Evolutionary conservation across 306 rosid genomes (phyloP).

Genomic region (Citrullus amarus): DNA sequence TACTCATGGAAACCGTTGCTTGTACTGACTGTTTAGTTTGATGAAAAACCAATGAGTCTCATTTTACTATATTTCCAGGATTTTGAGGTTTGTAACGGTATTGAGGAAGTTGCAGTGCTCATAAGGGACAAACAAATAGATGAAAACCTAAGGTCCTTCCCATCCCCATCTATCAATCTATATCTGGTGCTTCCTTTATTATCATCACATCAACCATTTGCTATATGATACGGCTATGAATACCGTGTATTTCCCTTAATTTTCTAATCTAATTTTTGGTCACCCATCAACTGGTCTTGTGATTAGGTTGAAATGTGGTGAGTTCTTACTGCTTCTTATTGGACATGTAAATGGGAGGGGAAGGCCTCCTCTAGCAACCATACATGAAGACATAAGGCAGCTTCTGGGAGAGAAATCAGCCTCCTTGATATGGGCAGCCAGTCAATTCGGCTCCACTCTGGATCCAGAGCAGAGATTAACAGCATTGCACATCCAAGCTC

Average conservation of each 20-base stretch:
- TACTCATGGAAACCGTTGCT: neutral
- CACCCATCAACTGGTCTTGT: neutral
- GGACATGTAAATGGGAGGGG: constrained; percentile 86
- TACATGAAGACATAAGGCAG: constrained; percentile 74
- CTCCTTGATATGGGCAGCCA: constrained; percentile 97
- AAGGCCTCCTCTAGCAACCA: constrained; percentile 57
- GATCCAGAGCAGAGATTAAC: constrained; percentile 77
- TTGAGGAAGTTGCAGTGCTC: constrained; percentile 80
- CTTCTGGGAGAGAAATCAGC: constrained; percentile 89
- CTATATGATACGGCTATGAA: neutral
- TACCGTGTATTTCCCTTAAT: neutral
- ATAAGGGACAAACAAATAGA: constrained; percentile 75
- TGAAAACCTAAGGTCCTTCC: constrained; percentile 71
- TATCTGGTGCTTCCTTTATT: no score
- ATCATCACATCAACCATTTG: no score
- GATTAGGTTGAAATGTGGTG: constrained; percentile 87
- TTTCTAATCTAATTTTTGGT: neutral
- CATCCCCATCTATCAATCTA: neutral
- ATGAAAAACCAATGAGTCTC: neutral
- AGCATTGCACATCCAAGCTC: constrained; percentile 81
- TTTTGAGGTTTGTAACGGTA: constrained; percentile 63
- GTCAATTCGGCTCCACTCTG: constrained; percentile 85
- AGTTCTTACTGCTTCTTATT: constrained; percentile 68
- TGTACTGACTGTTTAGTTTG: neutral
- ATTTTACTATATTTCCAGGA: constrained; percentile 31